Conservation (phyloP, 345 rosid species). For the Brassica cretica region DNA sequence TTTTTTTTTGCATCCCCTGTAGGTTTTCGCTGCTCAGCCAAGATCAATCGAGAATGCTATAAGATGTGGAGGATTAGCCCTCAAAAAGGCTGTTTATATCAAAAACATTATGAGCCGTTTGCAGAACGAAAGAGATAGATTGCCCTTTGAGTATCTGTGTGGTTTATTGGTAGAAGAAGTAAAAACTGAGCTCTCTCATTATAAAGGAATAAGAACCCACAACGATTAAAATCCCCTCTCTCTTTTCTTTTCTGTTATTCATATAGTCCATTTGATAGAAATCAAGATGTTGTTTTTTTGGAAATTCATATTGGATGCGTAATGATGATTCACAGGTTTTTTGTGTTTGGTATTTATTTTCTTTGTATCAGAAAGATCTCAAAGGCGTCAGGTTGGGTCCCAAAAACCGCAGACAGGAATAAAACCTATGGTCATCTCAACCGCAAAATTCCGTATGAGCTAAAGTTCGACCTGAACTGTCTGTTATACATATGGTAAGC, state of each 20-base stretch:
- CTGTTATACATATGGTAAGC: constrained; percentile 83
- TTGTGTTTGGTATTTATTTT: constrained; percentile 2
- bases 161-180: too few species aligned
- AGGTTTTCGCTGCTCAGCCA: too few species aligned
- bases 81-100: too few species aligned
- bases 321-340: constrained; percentile 51
- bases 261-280: neutral
- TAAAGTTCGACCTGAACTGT: constrained; percentile 87
- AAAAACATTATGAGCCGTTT: too few species aligned
- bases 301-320: neutral
- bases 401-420: constrained; percentile 65
- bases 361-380: constrained; percentile 37
- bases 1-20: too few species aligned
- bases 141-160: too few species aligned
- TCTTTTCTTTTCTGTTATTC: neutral
- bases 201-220: constrained; percentile 81
- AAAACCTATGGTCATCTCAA: constrained; percentile 78
- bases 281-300: neutral
- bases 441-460: constrained; percentile 65
- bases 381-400: constrained; percentile 85
- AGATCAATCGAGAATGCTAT: too few species aligned
- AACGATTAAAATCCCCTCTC: constrained; percentile 50
- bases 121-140: too few species aligned
- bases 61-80: too few species aligned
- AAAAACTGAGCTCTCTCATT: constrained; percentile 66